Percentiles rank a stretch among this genome's conserved stretches.
Conservation (phyloP, 768 basidiomycete species). For the Lactarius sp. region DNA sequence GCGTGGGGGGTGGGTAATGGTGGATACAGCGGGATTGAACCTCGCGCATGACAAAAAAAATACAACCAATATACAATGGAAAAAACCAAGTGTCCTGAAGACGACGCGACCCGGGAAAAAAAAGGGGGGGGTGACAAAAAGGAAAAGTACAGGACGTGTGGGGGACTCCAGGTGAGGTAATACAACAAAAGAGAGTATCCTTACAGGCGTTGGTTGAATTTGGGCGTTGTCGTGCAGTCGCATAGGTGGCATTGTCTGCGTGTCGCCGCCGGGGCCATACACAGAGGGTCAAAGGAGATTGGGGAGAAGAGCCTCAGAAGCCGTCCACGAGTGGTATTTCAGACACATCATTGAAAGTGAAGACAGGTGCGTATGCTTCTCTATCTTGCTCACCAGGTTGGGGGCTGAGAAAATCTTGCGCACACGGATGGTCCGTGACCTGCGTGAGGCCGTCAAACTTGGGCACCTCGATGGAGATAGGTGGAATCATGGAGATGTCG, state of each 20-base stretch:
- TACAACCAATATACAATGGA: slow-evolving; percentile 24
- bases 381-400: slow-evolving; percentile 13
- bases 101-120: slow-evolving; percentile 14
- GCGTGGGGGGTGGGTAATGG: slow-evolving; percentile 2
- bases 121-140: slow-evolving; percentile 1
- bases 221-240: slow-evolving; percentile 7
- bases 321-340: slow-evolving; percentile 19
- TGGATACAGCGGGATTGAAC: slow-evolving; percentile 25
- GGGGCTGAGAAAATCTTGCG: slow-evolving; percentile 8
- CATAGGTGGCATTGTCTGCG: slow-evolving; percentile 11
- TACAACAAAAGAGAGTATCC: slow-evolving; percentile 20
- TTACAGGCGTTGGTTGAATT: slow-evolving; percentile 9
- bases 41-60: slow-evolving; percentile 23
- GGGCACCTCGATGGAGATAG: slow-evolving; percentile 54
- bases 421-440: slow-evolving; percentile 11
- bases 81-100: slow-evolving; percentile 20
- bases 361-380: slow-evolving; percentile 19
- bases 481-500: slow-evolving; percentile 59
- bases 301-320: background rate
- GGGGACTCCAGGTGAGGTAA: slow-evolving; percentile 15
- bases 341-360: slow-evolving; percentile 22
- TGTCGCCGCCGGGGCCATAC: slow-evolving; percentile 18
- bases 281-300: background rate
- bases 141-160: slow-evolving; percentile 17
- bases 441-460: slow-evolving; percentile 35